These are phyloP conservation scores for Turritis glabra DNA, from an alignment of 345 rosid genomes.

Conservation along the genomic window DNA sequence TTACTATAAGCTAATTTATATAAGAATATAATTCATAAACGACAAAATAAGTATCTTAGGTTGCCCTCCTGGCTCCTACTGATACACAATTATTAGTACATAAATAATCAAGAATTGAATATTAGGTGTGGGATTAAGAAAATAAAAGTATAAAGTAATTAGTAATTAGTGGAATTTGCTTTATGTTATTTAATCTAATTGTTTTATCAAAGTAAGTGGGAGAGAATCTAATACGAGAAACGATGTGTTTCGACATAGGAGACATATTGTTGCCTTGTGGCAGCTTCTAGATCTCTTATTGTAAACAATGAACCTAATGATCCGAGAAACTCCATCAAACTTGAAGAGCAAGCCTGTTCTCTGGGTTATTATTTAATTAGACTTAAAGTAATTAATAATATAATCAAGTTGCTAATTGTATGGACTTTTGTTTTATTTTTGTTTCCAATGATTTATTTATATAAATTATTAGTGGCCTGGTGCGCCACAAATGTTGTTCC, in stretches of 20 bases:
- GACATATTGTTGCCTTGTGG: slow-evolving; percentile 34
- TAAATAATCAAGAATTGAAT: neutral
- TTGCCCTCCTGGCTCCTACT: slow-evolving; percentile 21
- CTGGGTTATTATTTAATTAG: neutral
- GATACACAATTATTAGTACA: neutral
- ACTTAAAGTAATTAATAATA: neutral
- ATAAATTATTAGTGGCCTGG: slow-evolving; percentile 13
- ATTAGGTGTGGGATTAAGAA: slow-evolving; percentile 23
- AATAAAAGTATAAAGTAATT: neutral
- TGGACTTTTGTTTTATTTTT: neutral
- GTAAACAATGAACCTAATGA: slow-evolving; percentile 33
- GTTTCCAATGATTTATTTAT: neutral
- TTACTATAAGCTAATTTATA: neutral
- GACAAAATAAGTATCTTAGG: slow-evolving; percentile 30
- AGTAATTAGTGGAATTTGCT: slow-evolving; percentile 25
- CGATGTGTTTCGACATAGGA: slow-evolving; percentile 33
- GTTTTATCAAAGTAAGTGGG: slow-evolving; percentile 21
- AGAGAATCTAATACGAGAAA: slow-evolving; percentile 36
- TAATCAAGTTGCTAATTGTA: slow-evolving; percentile 20
- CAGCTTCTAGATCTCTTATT: slow-evolving; percentile 24
- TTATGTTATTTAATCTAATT: neutral
- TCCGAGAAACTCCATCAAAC: slow-evolving; percentile 31
- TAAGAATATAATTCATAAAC: slow-evolving; percentile 19
- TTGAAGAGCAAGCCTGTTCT: slow-evolving; percentile 29
- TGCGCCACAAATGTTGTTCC: slow-evolving; percentile 40